phyloP scores from a whole-genome alignment of 805 yeast genomes.

The Nakazawaea sp. region DNA sequence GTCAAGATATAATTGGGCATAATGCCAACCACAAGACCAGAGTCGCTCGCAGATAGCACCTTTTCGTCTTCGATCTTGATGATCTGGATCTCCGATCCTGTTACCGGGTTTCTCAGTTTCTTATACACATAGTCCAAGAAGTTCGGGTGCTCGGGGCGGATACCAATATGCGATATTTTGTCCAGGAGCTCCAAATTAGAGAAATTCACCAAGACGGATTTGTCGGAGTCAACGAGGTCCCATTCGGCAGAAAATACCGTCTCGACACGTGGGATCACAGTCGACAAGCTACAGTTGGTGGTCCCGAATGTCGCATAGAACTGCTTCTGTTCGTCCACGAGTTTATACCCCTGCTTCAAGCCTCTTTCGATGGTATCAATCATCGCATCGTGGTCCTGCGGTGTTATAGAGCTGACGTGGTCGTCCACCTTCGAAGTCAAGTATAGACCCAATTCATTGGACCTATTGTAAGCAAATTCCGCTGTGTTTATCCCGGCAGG shows the following conservation, averaged over 20 bases:
- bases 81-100: slow-evolving; percentile 1
- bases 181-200: slow-evolving; percentile 2
- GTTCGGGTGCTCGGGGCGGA: neutral
- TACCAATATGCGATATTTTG: slow-evolving; percentile 6
- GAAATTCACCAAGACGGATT: neutral
- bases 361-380: neutral
- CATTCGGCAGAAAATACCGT: neutral
- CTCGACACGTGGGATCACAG: neutral
- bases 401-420: neutral
- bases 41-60: neutral
- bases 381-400: slow-evolving; percentile 2
- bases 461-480: neutral
- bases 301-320: slow-evolving; percentile 3
- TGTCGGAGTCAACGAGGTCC: neutral
- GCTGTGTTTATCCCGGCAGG: neutral
- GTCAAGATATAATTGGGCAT: slow-evolving; percentile 4
- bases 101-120: slow-evolving; percentile 3
- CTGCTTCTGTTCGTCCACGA: slow-evolving; percentile 2
- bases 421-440: neutral
- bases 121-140: neutral
- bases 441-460: slow-evolving; percentile 5
- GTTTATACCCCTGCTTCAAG: neutral
- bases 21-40: neutral
- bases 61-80: neutral
- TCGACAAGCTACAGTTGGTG: neutral